Conservation (phyloP, 441 rosid species). For the Euphorbia schlechtendalii region DNA sequence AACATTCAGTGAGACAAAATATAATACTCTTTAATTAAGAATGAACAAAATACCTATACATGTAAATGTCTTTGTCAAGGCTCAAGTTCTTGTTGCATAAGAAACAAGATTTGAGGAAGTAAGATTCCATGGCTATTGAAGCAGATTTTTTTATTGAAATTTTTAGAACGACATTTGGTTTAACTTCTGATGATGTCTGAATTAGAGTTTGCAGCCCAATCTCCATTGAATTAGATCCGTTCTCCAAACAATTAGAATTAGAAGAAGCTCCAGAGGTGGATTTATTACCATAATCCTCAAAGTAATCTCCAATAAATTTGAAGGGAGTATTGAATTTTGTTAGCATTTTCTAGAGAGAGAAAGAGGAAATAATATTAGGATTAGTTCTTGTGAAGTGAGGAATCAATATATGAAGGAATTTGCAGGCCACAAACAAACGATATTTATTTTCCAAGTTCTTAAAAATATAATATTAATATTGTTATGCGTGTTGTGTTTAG, state of each 20-base stretch:
- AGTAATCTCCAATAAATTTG: slow-evolving; percentile 14
- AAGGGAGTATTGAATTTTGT: slow-evolving; percentile 18
- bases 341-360: slow-evolving; percentile 15
- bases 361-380: neutral
- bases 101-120: slow-evolving; percentile 57
- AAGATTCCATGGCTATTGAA: slow-evolving; percentile 15
- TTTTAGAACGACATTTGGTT: slow-evolving; percentile 40
- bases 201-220: slow-evolving; percentile 53
- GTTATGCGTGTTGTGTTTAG: too few species aligned
- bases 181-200: slow-evolving; percentile 18
- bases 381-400: neutral
- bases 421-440: neutral
- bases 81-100: slow-evolving; percentile 47
- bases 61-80: slow-evolving; percentile 61
- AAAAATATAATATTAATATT: too few species aligned
- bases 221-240: slow-evolving; percentile 14
- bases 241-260: neutral
- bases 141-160: slow-evolving; percentile 23
- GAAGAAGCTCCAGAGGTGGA: slow-evolving; percentile 10
- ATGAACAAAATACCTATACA: slow-evolving; percentile 53
- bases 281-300: neutral
- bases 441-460: too few species aligned
- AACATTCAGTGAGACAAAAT: too few species aligned
- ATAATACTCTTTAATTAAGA: too few species aligned
- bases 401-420: slow-evolving; percentile 1